Evolutionary conservation across 73 alveolate species (phyloP).

Genomic region (Effrenium voratum): DNA sequence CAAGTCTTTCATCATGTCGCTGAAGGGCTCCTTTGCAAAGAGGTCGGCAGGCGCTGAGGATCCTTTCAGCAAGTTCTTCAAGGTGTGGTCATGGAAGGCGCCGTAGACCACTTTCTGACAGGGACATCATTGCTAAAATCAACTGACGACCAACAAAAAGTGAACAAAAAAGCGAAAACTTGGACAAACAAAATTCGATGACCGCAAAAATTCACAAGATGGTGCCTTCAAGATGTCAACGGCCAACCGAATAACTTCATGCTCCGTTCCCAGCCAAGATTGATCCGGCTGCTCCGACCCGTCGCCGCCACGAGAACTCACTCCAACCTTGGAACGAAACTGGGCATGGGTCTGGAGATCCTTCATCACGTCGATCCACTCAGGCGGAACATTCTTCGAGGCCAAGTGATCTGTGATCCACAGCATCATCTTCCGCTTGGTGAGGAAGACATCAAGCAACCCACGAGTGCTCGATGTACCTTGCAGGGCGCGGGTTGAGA

Average conservation of each 20-base stretch:
- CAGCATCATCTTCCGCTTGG: no score
- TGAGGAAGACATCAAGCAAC: no score
- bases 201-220: neutral
- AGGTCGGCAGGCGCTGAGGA: constrained; percentile 26
- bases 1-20: neutral
- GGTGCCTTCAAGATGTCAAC: constrained; percentile 9
- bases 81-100: neutral
- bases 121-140: neutral
- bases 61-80: constrained; percentile 10
- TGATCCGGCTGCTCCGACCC: no score
- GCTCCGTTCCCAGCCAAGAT: no score
- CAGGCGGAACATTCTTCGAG: no score
- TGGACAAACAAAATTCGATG: no score
- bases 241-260: neutral
- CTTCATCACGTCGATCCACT: no score
- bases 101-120: neutral
- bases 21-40: constrained; percentile 21
- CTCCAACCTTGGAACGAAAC: no score
- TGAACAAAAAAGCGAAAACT: neutral
- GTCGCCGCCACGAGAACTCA: no score
- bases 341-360: no score
- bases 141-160: neutral
- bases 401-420: no score
- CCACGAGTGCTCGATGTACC: no score
- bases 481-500: neutral